Base-by-base conservation (phyloP, 2,329 filamentous ascomycete species). In the Botryotinia globosa region DNA sequence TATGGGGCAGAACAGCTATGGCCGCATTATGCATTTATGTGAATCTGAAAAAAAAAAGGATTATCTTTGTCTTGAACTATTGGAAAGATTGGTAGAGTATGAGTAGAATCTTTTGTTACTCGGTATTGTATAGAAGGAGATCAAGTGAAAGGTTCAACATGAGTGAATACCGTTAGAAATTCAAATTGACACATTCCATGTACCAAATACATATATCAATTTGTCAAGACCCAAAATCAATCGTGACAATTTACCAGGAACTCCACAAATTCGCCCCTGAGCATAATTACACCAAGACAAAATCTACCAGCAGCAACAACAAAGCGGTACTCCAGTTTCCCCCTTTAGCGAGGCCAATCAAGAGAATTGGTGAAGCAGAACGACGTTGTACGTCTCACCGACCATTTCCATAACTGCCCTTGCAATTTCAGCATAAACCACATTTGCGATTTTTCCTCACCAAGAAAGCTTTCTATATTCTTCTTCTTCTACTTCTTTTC, bases 281-380 rank as follows among this genome's bases (percentile, higher is more conserved):
- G 71, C 34, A 72, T 72, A 54, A 72, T 72, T 70, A 62, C 62
- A 72, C 44, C 54, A 68, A 72, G 71, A 72, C 71, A 69, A 45
- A 69, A 51, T 72, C 63, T 39, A 74, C 75, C 74, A 77, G 75
- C 71, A 75, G 74, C 61, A 65, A 78, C 77, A 78, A 78, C 58
- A 61, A 74, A 77, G 72, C 75, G 71, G 74, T 75, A 74, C 74
- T 71, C 69, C 69, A 72, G 62, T 72, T 72, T 51, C 58, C 69
- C 56, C 58, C 68, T 58, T 75, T 77, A 75, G 77, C 77, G 77
- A 79, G 76, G 58, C 78, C 78, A 79, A 78, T 79, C 75, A 78
- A 73, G 51, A 29, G 56, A 72, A 48, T 65, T 25, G 37, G 58
- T 62, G 51, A 45, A 68, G 37, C 65, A 72, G 65, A 68, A 72